Evolutionary conservation across 495 filamentous ascomycete species (phyloP).

Genomic region (Paragyromitra xinjiangensis): DNA sequence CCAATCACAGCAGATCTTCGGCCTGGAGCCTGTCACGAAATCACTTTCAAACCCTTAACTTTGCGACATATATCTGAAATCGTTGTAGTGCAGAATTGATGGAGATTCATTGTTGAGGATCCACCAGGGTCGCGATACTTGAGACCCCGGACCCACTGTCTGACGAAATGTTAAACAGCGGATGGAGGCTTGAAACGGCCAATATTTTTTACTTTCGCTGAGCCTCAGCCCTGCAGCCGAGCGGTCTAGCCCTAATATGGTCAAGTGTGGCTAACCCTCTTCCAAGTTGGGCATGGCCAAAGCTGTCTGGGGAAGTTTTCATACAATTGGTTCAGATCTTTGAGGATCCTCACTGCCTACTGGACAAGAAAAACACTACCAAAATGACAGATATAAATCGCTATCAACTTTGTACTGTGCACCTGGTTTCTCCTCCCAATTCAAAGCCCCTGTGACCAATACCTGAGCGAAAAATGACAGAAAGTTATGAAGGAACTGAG

Average conservation of each 20-base stretch:
- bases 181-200: slow-evolving; percentile 39
- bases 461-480: neutral
- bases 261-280: slow-evolving; percentile 42
- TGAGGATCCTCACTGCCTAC: slow-evolving; percentile 20
- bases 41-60: slow-evolving; percentile 2
- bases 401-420: neutral
- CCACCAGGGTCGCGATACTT: slow-evolving; percentile 19
- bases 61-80: slow-evolving; percentile 26
- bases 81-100: slow-evolving; percentile 3
- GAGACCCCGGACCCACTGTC: slow-evolving; percentile 16
- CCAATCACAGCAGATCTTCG: slow-evolving; percentile 21
- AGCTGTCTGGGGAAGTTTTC: neutral
- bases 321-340: neutral
- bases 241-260: slow-evolving; percentile 36
- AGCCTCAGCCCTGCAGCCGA: slow-evolving; percentile 53
- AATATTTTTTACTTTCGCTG: slow-evolving; percentile 37
- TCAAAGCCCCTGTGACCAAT: too few relatives aligned
- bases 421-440: neutral
- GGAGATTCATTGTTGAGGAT: slow-evolving; percentile 5
- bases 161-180: slow-evolving; percentile 41
- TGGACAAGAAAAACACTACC: neutral
- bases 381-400: neutral
- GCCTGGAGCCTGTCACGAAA: neutral
- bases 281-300: neutral
- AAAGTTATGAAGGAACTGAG: neutral